Conservation (phyloP, 176 grass and related monocot species). For the Stipa capillata region DNA sequence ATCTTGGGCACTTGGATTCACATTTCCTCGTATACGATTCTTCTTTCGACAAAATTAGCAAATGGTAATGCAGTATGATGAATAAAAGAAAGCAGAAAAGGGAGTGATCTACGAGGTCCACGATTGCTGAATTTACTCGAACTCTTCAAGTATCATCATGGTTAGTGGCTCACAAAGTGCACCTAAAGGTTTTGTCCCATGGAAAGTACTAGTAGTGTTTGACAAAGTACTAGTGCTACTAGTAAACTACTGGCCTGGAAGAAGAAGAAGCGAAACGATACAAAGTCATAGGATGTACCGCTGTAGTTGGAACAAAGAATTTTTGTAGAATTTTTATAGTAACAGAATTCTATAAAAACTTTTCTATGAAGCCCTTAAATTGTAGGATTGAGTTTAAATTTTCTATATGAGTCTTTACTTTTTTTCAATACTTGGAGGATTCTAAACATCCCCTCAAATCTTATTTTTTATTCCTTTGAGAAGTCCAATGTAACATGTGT, state of each 20-base stretch:
- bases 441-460: too few species aligned
- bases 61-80: not conserved
- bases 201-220: conserved; percentile 9
- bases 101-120: conserved; percentile 1
- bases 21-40: not conserved
- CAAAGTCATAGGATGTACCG: not conserved
- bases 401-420: too few species aligned
- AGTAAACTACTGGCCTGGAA: conserved; percentile 6
- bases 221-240: conserved; percentile 23
- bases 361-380: too few species aligned
- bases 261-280: not conserved
- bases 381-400: too few species aligned
- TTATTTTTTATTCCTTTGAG: too few species aligned
- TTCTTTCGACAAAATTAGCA: not conserved
- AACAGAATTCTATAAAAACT: too few species aligned
- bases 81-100: not conserved
- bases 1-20: not conserved
- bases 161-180: conserved; percentile 25
- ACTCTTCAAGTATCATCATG: conserved; percentile 21
- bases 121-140: conserved; percentile 19
- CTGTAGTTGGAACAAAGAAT: too few species aligned
- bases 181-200: conserved; percentile 16
- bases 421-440: too few species aligned
- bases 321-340: too few species aligned
- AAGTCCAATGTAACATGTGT: too few species aligned